phyloP scores from a whole-genome alignment of 371 early-diverging fungal species.

The Circinella minor region DNA sequence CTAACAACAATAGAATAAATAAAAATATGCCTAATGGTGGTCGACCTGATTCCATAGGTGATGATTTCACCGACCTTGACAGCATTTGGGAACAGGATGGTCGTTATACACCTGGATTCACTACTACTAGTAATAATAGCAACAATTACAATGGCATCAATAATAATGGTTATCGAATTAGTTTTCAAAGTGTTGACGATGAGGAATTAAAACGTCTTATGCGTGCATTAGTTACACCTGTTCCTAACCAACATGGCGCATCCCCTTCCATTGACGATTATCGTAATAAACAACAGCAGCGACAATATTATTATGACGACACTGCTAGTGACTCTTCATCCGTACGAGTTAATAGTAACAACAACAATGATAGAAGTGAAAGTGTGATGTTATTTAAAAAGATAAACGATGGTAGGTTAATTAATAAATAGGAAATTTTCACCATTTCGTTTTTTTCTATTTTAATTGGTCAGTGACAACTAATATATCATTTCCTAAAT shows the following conservation, averaged over 20 bases:
- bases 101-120: slow-evolving; percentile 7
- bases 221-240: slow-evolving; percentile 26
- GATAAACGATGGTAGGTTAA: slow-evolving; percentile 27
- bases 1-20: not conserved
- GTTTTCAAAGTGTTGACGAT: slow-evolving; percentile 31
- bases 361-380: slow-evolving; percentile 20
- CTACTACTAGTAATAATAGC: not conserved
- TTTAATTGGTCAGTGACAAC: not conserved
- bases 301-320: slow-evolving; percentile 3
- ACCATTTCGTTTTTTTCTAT: not conserved
- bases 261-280: too few relatives aligned
- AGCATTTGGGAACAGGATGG: slow-evolving; percentile 21
- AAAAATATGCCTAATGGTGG: slow-evolving; percentile 5
- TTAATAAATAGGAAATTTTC: not conserved
- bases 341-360: not conserved
- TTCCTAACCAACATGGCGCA: not conserved
- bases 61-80: slow-evolving; percentile 18
- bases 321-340: slow-evolving; percentile 16
- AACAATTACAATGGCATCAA: not conserved
- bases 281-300: slow-evolving; percentile 1
- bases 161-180: slow-evolving; percentile 21
- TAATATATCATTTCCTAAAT: too few relatives aligned
- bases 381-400: slow-evolving; percentile 31
- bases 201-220: slow-evolving; percentile 28
- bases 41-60: not conserved